A percentile compares a stretch with the other conserved stretches of the same genome.
Conservation (phyloP, 345 rosid genomes). For the Atalantia buxifolia region DNA sequence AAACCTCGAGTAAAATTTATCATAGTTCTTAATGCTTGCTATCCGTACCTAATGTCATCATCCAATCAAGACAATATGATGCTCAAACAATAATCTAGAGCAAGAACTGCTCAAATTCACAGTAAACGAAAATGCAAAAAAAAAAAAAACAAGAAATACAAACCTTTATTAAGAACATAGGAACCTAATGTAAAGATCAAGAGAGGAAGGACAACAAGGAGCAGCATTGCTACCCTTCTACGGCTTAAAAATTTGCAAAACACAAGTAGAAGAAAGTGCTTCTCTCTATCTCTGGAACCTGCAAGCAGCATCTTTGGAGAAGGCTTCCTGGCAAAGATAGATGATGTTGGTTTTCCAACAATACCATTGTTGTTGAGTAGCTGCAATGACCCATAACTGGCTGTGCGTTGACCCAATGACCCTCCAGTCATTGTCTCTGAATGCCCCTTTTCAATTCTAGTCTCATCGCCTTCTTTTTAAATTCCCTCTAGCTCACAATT, state of each 20-base stretch:
- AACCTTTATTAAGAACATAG: constrained; percentile 64
- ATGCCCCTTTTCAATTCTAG: constrained; percentile 31
- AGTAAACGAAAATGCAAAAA: not conserved
- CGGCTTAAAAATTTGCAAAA: constrained; percentile 58
- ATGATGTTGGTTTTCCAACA: constrained; percentile 17
- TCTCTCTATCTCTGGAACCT: constrained; percentile 76
- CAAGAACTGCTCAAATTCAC: not conserved
- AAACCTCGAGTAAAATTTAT: not conserved
- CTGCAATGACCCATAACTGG: constrained; percentile 63
- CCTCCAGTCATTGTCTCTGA: constrained; percentile 72
- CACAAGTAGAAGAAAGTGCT: constrained; percentile 48
- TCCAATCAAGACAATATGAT: not conserved
- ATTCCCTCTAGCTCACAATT: constrained; percentile 21
- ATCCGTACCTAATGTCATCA: not conserved
- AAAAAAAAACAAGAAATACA: not conserved
- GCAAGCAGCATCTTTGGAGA: constrained; percentile 44
- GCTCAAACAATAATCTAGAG: not conserved
- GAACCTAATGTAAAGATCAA: constrained; percentile 74
- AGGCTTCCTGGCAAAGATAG: constrained; percentile 32
- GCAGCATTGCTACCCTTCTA: constrained; percentile 64
- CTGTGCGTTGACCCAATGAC: constrained; percentile 61
- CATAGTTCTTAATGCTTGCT: not conserved
- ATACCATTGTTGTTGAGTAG: constrained; percentile 10
- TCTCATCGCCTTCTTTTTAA: constrained; percentile 34
- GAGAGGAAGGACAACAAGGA: constrained; percentile 56